A percentile compares a stretch with the other conserved stretches of the same genome.
Conservation (phyloP, 257 asterid species). For the Penstemon barbatus region DNA sequence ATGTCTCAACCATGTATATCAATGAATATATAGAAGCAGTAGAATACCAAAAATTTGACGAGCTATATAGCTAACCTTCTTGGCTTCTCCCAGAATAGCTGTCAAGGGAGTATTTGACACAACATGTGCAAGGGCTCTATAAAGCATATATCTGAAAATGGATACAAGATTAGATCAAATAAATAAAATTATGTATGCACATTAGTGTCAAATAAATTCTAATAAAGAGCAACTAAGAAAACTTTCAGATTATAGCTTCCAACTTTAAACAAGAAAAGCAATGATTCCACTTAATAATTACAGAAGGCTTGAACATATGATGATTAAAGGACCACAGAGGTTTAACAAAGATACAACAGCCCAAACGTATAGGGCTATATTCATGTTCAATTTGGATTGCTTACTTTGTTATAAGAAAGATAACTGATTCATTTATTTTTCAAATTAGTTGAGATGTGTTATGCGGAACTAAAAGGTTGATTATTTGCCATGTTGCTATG, state of each 20-base stretch:
- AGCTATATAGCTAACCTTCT: conserved; percentile 52
- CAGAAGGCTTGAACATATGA: background rate
- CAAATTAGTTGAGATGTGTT: background rate
- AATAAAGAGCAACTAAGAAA: background rate
- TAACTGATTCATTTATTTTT: background rate
- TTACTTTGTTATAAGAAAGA: conserved; percentile 6
- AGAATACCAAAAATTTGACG: conserved; percentile 7
- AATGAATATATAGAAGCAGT: conserved; percentile 11
- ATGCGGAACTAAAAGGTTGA: background rate
- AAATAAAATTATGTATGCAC: conserved; percentile 12
- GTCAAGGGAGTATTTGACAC: conserved; percentile 69
- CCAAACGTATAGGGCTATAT: background rate
- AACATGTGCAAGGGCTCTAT: conserved; percentile 71
- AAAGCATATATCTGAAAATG: conserved; percentile 69
- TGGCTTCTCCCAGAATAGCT: conserved; percentile 76
- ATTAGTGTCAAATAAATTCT: conserved; percentile 16
- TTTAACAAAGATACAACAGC: background rate
- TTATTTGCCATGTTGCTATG: background rate
- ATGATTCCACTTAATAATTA: no score
- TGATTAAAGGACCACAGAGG: background rate
- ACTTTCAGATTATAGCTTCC: no score
- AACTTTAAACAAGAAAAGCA: no score
- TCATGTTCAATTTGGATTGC: background rate
- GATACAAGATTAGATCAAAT: conserved; percentile 27
- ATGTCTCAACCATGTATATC: conserved; percentile 24